Evolutionary conservation across 345 rosid species (phyloP), one percentile per base, ranked within the genome.

Genomic region (Turritis glabra): DNA sequence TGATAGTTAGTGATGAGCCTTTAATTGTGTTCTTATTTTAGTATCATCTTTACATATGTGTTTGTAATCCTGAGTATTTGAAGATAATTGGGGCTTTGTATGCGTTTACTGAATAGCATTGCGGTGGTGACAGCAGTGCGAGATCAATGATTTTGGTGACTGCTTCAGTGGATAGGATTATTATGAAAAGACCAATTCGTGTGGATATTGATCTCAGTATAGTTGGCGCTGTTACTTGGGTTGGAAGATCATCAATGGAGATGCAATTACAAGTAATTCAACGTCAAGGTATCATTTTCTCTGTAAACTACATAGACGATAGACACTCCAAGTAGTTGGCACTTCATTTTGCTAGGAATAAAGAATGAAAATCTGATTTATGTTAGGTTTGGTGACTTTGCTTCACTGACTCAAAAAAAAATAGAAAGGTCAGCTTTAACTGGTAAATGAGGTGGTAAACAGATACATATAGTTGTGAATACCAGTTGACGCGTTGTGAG

Each of bases 211-310:
- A 90, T 69, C 71, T 90, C 32, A 77, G 75, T 79, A 85, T 90
- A 35, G 83, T 66, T 12, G 96, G 93, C 13, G 90, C 92, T 56
- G 97, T 93, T 69, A 89, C 89, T 0, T 90, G 96, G 97, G 94
- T 93, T 30, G 98, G 98, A 25, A 80, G 93, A 51, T 90, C 97
- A 0, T 89, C 96, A 19, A 85, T 93, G 93, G 93, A 90, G 85
- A 90, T 93, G 83, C 90, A 89, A 14, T 57, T 93, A 77, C 89
- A 89, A 82, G 96, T 93, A 29, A 75, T 77, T 77, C 97, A 92
- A 51, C 63, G 73, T 10, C 74, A 75, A 84, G 93, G 97, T 90
- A 80, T 47, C 8, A 7, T 14, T 14, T 37, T 43, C 41, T 59
- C 14, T 62, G 5, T 43, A 7, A 67, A 37, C 32, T 26, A 17